Evolutionary conservation across 495 filamentous ascomycete genomes (phyloP).

Genomic region (Talaromyces borbonicus): DNA sequence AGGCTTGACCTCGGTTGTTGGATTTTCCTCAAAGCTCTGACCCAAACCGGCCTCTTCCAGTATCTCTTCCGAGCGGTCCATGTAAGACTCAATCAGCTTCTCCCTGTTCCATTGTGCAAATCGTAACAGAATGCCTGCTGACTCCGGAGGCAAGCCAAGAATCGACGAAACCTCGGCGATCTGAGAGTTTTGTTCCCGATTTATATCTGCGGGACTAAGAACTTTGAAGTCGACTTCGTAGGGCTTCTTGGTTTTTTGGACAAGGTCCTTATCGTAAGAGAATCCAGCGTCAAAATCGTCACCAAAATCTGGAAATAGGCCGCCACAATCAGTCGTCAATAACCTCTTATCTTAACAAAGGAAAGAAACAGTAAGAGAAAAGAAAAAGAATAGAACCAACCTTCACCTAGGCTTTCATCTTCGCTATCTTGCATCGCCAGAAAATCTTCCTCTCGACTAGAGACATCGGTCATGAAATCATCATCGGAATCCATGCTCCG

Average conservation of each 20-base stretch:
- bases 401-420: constrained; percentile 67
- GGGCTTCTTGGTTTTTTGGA: constrained; percentile 55
- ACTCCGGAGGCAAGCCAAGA: constrained; percentile 75
- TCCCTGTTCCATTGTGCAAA: constrained; percentile 94
- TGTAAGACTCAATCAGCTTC: constrained; percentile 84
- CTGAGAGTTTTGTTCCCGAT: constrained; percentile 70
- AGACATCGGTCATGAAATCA: constrained; percentile 81
- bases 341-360: too few relatives aligned
- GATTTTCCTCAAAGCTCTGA: constrained; percentile 47
- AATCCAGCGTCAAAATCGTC: constrained; percentile 71
- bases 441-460: constrained; percentile 67
- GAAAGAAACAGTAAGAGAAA: too few relatives aligned
- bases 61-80: constrained; percentile 69
- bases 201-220: constrained; percentile 67
- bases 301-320: constrained; percentile 60
- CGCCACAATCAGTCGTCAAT: too few relatives aligned
- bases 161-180: constrained; percentile 84
- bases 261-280: constrained; percentile 63
- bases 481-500: constrained; percentile 89
- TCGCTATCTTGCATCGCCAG: constrained; percentile 60
- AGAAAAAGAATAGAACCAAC: too few relatives aligned
- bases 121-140: constrained; percentile 78
- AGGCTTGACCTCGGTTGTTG: constrained; percentile 56
- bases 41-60: constrained; percentile 83
- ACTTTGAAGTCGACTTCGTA: constrained; percentile 85